Base-by-base conservation (phyloP, 805 yeast genomes). In the Millerago galiae region DNA sequence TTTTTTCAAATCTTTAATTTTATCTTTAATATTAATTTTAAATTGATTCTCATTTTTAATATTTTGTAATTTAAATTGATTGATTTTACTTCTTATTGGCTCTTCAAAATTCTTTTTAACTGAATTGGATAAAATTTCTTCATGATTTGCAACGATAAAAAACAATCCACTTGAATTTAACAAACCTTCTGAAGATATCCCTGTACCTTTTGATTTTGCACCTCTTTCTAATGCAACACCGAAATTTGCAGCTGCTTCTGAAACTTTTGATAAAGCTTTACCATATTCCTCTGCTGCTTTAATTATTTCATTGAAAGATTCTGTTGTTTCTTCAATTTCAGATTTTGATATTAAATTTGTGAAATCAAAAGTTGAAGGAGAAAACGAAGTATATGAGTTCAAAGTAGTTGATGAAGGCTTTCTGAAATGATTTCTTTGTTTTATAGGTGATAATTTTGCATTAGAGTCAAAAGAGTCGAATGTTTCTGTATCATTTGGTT, bases 141-240 rank as follows among this genome's bases (percentile, higher is more conserved):
- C 83, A 56, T 86, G 93, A 57, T 85, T 86, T 0, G 91, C 79
- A 15, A 85, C 73, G 34, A 88, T 67, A 54, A 76, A 79, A 51
- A 85, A 90, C 42, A 88, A 65, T 0, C 95, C 95, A 34, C 88
- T 81, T 2, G 90, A 84, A 38, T 79, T 73, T 51, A 78, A 63
- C 13, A 87, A 59, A 8, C 87, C 87, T 49, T 82, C 83, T 2
- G 81, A 72, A 1, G 77, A 68, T 18, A 61, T 61, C 13, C 77
- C 79, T 15, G 81, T 73, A 12, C 87, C 87, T 55, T 79, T 78
- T 48, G 78, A 70, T 40, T 74, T 66, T 1, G 88, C 79, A 45
- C 78, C 68, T 34, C 68, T 71, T 53, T 85, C 93, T 41, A 88
- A 64, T 2, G 90, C 79, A 3, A 67, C 62, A 1, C 93, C 95